phyloP scores from a whole-genome alignment of 1,139 yeast species.

The Blastobotrys aristatus region DNA sequence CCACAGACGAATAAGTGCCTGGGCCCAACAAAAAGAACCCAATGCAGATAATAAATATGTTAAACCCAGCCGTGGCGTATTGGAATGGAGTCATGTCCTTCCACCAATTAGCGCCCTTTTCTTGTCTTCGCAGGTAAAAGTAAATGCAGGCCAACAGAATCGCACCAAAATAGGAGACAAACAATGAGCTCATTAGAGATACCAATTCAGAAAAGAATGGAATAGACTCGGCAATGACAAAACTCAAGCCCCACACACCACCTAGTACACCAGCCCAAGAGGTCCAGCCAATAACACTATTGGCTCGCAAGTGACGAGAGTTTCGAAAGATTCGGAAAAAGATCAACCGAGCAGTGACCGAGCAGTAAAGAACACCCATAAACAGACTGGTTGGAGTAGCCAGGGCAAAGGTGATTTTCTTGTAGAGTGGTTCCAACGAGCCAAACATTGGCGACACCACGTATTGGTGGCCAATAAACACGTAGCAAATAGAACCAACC shows the following conservation, averaged over 20 bases:
- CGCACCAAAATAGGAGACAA: constrained; percentile 22
- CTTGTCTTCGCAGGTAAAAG: constrained; percentile 6
- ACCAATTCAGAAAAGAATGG: constrained; percentile 59
- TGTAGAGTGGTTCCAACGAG: constrained; percentile 42
- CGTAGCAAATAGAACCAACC: constrained; percentile 54
- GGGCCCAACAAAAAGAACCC: constrained; percentile 10
- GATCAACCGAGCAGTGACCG: constrained; percentile 49
- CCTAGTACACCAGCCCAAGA: constrained; percentile 46
- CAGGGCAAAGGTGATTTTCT: constrained; percentile 53
- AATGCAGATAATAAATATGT: constrained; percentile 10
- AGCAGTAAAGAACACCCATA: constrained; percentile 51
- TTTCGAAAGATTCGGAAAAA: constrained; percentile 43
- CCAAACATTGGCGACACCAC: constrained; percentile 65
- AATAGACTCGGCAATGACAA: constrained; percentile 55
- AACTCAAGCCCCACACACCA: constrained; percentile 47
- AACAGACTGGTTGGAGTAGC: constrained; percentile 56
- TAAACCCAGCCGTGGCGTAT: constrained; percentile 11
- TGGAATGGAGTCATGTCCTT: not conserved
- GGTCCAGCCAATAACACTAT: constrained; percentile 51
- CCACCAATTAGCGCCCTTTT: constrained; percentile 7
- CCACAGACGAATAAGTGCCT: constrained; percentile 11
- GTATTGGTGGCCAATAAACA: constrained; percentile 53
- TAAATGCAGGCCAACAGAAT: constrained; percentile 11
- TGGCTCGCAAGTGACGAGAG: constrained; percentile 40
- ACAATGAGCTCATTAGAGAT: constrained; percentile 54